Conservation (phyloP, 345 rosid species). For the Crucihimalaya himalaica region DNA sequence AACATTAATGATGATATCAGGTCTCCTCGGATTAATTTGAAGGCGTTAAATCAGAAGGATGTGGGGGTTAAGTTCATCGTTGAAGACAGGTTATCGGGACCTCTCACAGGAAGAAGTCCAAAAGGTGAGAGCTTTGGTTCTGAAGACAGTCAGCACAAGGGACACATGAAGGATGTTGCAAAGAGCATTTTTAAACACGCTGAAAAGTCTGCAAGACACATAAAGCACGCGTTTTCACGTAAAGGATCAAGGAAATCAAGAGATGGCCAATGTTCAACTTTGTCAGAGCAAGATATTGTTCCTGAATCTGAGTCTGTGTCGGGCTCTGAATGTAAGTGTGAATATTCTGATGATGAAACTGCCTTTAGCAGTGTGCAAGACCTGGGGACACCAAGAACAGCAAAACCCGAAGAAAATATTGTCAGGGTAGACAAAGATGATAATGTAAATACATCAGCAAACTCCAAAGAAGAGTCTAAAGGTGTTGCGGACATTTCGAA, state of each 20-base stretch:
- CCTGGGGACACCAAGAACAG: constrained; percentile 31
- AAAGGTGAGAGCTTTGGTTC: constrained; percentile 44
- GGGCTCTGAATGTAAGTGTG: constrained; percentile 11
- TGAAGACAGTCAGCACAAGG: constrained; percentile 54
- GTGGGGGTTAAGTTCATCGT: constrained; percentile 52
- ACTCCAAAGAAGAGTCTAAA: constrained; percentile 6
- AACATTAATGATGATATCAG: constrained; percentile 44
- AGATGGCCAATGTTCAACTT: constrained; percentile 27
- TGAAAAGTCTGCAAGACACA: constrained; percentile 53
- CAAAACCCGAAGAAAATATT: constrained; percentile 33
- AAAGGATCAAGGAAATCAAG: constrained; percentile 59
- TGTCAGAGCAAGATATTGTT: constrained; percentile 38
- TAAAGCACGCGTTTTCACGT: constrained; percentile 65
- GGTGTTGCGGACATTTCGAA: constrained; percentile 10
- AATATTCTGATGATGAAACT: constrained; percentile 53
- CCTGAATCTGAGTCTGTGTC: constrained; percentile 51
- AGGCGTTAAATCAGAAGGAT: constrained; percentile 51
- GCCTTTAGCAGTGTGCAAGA: constrained; percentile 16
- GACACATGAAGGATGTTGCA: constrained; percentile 59
- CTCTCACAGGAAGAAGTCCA: constrained; percentile 39
- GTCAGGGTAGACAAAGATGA: constrained; percentile 35
- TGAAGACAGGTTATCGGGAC: constrained; percentile 50
- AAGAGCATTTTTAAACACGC: constrained; percentile 69
- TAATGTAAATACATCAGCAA: constrained; percentile 29
- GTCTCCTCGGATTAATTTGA: constrained; percentile 60